Base-by-base conservation (phyloP, 352 stramenopile genomes). In the Phytopythium cucurbitacearum region DNA sequence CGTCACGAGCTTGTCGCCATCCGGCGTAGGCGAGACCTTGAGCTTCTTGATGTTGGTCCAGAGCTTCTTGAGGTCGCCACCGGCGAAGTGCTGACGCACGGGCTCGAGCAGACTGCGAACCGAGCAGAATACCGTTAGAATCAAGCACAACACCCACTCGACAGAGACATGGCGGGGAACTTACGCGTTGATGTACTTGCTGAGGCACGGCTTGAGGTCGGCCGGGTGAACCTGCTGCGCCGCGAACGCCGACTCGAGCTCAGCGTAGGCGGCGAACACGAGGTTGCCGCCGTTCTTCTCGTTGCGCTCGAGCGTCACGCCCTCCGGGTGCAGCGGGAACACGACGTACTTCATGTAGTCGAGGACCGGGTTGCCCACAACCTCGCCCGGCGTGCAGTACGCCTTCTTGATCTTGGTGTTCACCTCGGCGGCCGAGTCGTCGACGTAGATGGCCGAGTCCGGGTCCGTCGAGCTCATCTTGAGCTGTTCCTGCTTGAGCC, bases 401-500 rank as follows among this genome's bases (percentile, higher is more conserved):
- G 97, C 96, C 71, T 99, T 99, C 72, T 99, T 99, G 67, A 99
- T 96, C 76, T 99, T 99, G 53, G 81, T 85, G 69, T 98, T 98
- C 48, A 98, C 89, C 62, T 98, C 93, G 5, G 92, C 89, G 12
- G 71, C 72, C 12, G 87, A 89, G 77, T 99, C 96, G 66, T 99
- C 97, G 79, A 99, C 97, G 71, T 99, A 99, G 59, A 99, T 97
- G 34, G 91, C 90, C 43, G 84, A 97, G 75, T 99, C 96, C 10
- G 97, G 91, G 87, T 99, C 96, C 46, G 89, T 98, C 72, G 98
- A 99, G 65, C 79, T 98, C 97, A 99, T 99, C 84, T 99, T 99
- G 67, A 97, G 90, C 80, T 99, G 97, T 12, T 97, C 97, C 67
- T 98, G 95, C 76, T 99, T 99, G 16, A 99, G 72, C 0, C 97